Evolutionary conservation across 768 basidiomycete genomes (phyloP), one percentile per base, ranked within the genome.

Genomic region (Boletus sp.): DNA sequence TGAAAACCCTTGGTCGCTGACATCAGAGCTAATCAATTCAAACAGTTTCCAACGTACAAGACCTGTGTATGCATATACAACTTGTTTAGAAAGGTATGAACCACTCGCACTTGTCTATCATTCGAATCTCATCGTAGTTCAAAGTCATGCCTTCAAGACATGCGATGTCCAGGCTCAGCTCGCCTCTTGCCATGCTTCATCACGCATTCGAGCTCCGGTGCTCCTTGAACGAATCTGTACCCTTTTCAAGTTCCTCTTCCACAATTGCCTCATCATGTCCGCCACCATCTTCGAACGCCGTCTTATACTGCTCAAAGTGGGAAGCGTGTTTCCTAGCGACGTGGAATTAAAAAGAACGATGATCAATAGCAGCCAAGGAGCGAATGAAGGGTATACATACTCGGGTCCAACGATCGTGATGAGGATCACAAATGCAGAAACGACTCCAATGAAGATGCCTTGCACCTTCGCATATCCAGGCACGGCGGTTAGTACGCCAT

Each of bases 401-500:
- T 87, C 86, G 1, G 90, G 87, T 4, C 94, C 94, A 54, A 96
- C 70, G 60, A 92, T 75, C 12, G 87, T 87, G 64, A 91, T 79
- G 66, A 92, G 30, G 45, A 96, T 72, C 42, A 92, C 83, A 60
- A 88, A 95, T 0, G 83, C 86, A 1, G 90, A 79, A 18, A 97
- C 88, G 28, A 81, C 79, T 8, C 94, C 94, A 46, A 97, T 87
- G 37, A 98, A 78, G 66, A 98, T 94, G 40, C 90, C 91, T 76
- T 92, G 90, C 5, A 91, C 90, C 24, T 67, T 85, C 3, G 86
- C 88, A 61, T 90, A 91, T 65, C 90, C 83, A 2, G 86, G 78
- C 0, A 85, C 82, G 24, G 64, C 59, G 3, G 69, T 75, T 0
- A 66, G 63, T 6, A 67, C 62, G 1, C 84, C 84, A 24, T 79